Percentiles rank a stretch among this genome's conserved stretches.
These are phyloP conservation scores for Melanopsichium pennsylvanicum DNA, from an alignment of 1,284 basidiomycete species.

Conservation along the genomic window DNA sequence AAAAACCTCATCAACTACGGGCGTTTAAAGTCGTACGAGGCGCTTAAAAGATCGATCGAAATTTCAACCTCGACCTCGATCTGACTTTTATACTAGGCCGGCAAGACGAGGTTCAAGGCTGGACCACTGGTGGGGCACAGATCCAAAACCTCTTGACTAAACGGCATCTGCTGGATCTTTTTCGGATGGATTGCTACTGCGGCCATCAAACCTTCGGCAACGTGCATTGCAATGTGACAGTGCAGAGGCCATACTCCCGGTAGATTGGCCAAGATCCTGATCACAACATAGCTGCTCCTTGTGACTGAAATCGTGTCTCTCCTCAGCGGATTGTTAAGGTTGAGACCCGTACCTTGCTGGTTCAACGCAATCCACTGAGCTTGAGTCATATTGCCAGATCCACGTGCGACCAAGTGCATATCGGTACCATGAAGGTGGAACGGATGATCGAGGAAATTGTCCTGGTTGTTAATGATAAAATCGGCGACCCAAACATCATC, in stretches of 20 bases:
- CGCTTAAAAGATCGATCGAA: too few relatives aligned
- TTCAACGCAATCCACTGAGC: conserved; percentile 27
- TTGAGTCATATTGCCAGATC: conserved; percentile 54
- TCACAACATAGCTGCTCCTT: conserved; percentile 45
- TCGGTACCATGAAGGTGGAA: conserved; percentile 50
- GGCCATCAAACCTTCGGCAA: conserved; percentile 52
- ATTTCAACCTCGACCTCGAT: too few relatives aligned
- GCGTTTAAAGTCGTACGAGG: too few relatives aligned
- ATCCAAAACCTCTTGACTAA: conserved; percentile 40
- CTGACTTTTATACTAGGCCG: conserved; percentile 13
- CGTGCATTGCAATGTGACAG: conserved; percentile 56
- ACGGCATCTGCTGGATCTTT: conserved; percentile 33
- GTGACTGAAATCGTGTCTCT: conserved; percentile 66
- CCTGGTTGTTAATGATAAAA: conserved; percentile 65
- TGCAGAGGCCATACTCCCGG: conserved; percentile 53
- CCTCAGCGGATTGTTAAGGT: conserved; percentile 65
- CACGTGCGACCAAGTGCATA: conserved; percentile 62
- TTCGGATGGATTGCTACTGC: conserved; percentile 55
- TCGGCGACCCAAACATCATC: conserved; percentile 50
- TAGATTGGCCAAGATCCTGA: conserved; percentile 49
- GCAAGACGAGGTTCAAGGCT: conserved; percentile 16
- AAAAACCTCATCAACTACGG: too few relatives aligned
- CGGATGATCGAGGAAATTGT: conserved; percentile 63
- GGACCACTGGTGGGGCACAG: conserved; percentile 23
- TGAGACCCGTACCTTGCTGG: conserved; percentile 24